Percentiles rank a stretch among this genome's conserved stretches.
These are phyloP conservation scores for Tylopilus sp. DNA, from an alignment of 768 basidiomycete genomes.

Conservation along the genomic window DNA sequence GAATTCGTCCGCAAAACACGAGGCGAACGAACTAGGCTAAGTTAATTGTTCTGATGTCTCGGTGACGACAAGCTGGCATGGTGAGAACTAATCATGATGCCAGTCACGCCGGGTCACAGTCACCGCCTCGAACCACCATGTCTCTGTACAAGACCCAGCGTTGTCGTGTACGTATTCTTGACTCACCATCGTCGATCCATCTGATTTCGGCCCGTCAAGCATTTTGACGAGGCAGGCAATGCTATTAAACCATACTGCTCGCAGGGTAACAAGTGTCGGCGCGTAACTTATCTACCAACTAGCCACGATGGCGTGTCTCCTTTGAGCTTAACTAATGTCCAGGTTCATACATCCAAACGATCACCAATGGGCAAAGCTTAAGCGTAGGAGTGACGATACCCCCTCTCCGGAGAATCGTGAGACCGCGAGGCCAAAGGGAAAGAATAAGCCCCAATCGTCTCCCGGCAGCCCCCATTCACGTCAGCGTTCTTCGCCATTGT, in stretches of 20 bases:
- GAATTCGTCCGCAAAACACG: background rate
- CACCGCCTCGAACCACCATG: slow-evolving; percentile 22
- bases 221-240: slow-evolving; percentile 45
- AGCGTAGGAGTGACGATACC: slow-evolving; percentile 13
- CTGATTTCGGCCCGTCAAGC: slow-evolving; percentile 33
- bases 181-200: slow-evolving; percentile 6
- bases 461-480: slow-evolving; percentile 17
- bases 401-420: slow-evolving; percentile 24
- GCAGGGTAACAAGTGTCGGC: slow-evolving; percentile 52
- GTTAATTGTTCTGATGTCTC: slow-evolving; percentile 2
- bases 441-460: slow-evolving; percentile 17
- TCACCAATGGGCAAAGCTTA: slow-evolving; percentile 36
- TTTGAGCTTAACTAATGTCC: slow-evolving; percentile 6
- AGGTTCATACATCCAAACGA: slow-evolving; percentile 54
- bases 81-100: background rate
- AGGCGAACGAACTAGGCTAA: background rate
- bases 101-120: slow-evolving; percentile 18
- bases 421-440: slow-evolving; percentile 20
- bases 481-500: slow-evolving; percentile 35
- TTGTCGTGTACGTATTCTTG: slow-evolving; percentile 41
- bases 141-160: slow-evolving; percentile 43
- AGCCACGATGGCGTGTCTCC: slow-evolving; percentile 4
- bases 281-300: slow-evolving; percentile 18
- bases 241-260: slow-evolving; percentile 42
- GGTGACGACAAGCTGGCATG: background rate